Conservation (phyloP, 129 eudicot species). For the Gnaphalium uliginosum region DNA sequence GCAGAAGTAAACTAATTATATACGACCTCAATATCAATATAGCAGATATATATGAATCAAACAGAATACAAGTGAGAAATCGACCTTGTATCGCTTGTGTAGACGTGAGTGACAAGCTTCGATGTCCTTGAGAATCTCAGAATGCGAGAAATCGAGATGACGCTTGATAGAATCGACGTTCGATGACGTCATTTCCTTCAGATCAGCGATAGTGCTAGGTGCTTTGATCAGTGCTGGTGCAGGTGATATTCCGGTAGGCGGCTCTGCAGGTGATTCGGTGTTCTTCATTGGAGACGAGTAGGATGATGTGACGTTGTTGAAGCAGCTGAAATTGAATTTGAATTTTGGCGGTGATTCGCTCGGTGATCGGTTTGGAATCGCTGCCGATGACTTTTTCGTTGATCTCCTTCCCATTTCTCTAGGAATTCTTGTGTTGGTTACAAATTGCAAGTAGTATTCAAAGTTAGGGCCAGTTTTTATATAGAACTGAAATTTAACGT, state of each 20-base stretch:
- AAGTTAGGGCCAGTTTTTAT: neutral
- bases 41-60: neutral
- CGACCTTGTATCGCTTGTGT: conserved; percentile 52
- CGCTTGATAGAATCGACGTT: conserved; percentile 65
- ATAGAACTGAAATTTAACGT: too few relatives aligned
- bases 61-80: conserved; percentile 16
- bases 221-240: conserved; percentile 39
- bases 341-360: conserved; percentile 55
- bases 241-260: conserved; percentile 32
- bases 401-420: conserved; percentile 47
- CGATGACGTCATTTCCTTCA: conserved; percentile 58
- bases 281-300: conserved; percentile 43
- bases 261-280: conserved; percentile 22
- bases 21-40: conserved; percentile 1
- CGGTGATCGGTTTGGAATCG: conserved; percentile 34
- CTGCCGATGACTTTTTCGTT: conserved; percentile 45
- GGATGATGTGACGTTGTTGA: conserved; percentile 31
- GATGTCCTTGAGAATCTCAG: conserved; percentile 68
- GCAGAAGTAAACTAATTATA: conserved; percentile 14
- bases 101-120: conserved; percentile 75
- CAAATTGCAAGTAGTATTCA: neutral
- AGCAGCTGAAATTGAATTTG: conserved; percentile 54
- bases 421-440: neutral
- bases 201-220: conserved; percentile 58
- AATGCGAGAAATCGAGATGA: conserved; percentile 68